phyloP scores from a whole-genome alignment of 2,329 filamentous ascomycete species.

The Fusarium tuaranense region DNA sequence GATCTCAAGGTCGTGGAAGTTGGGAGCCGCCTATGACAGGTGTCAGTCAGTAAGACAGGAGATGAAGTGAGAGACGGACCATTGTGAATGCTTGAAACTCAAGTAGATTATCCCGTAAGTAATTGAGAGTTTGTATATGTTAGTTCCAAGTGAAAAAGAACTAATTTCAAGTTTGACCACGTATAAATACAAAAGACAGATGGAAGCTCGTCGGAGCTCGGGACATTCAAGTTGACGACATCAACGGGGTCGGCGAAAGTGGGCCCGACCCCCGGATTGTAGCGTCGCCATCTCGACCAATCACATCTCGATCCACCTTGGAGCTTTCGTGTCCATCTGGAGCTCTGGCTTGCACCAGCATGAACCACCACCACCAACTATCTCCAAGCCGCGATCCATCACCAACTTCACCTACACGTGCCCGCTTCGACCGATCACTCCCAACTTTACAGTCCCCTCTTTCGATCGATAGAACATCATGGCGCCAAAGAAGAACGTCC shows the following conservation, averaged over 20 bases:
- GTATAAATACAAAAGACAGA: not conserved
- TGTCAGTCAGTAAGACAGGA: not conserved
- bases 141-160: constrained; percentile 2
- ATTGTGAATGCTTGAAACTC: constrained; percentile 4
- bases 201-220: constrained; percentile 13
- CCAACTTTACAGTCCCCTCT: not conserved
- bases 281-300: constrained; percentile 41
- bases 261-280: constrained; percentile 20
- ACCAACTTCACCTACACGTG: constrained; percentile 15
- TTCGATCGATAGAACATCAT: constrained; percentile 47
- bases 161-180: not conserved
- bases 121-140: not conserved
- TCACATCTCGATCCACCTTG: constrained; percentile 44
- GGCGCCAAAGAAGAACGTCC: constrained; percentile 63
- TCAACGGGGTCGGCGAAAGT: constrained; percentile 12
- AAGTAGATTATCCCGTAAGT: not conserved
- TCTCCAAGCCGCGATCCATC: constrained; percentile 8
- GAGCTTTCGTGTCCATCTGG: constrained; percentile 54
- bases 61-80: constrained; percentile 3
- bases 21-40: constrained; percentile 16
- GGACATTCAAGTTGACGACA: constrained; percentile 30
- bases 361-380: constrained; percentile 24
- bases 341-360: constrained; percentile 24
- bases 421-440: constrained; percentile 7
- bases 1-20: constrained; percentile 51